Evolutionary conservation across 306 rosid species (phyloP).

Genomic region (Sesbania bispinosa): DNA sequence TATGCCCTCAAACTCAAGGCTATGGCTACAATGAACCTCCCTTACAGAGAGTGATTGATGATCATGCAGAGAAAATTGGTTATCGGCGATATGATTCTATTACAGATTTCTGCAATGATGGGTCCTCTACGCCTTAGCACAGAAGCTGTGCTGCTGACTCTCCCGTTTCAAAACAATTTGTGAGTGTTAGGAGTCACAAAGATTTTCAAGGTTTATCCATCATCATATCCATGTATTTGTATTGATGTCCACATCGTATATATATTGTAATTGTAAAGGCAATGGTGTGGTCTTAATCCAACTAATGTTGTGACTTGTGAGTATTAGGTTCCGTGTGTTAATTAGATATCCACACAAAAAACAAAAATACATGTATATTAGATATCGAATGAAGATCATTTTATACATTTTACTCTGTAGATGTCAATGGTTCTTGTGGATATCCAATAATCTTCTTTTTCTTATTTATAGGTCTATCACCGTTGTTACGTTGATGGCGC

Average conservation of each 20-base stretch:
- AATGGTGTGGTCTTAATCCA: neutral
- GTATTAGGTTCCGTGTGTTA: neutral
- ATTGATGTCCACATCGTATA: neutral
- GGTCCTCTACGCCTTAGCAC: slow-evolving; percentile 8
- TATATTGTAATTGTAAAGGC: neutral
- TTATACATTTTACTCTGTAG: too few relatives aligned
- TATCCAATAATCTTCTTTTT: too few relatives aligned
- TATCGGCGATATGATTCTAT: slow-evolving; percentile 15
- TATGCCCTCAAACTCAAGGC: neutral
- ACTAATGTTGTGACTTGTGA: neutral
- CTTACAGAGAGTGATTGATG: neutral
- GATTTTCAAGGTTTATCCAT: too few relatives aligned
- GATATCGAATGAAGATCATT: too few relatives aligned
- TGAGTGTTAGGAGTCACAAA: slow-evolving; percentile 23
- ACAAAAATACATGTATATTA: too few relatives aligned
- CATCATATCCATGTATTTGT: too few relatives aligned
- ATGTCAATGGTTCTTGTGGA: too few relatives aligned
- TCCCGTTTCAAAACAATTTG: slow-evolving; percentile 13
- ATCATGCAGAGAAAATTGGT: neutral
- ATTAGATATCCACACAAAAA: neutral
- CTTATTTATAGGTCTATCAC: too few relatives aligned
- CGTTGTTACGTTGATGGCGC: neutral
- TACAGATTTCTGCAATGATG: slow-evolving; percentile 21
- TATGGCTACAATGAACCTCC: neutral
- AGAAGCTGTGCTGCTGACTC: neutral